phyloP scores from a whole-genome alignment of 2,329 filamentous ascomycete genomes.

The Rachicladosporium sp. region DNA sequence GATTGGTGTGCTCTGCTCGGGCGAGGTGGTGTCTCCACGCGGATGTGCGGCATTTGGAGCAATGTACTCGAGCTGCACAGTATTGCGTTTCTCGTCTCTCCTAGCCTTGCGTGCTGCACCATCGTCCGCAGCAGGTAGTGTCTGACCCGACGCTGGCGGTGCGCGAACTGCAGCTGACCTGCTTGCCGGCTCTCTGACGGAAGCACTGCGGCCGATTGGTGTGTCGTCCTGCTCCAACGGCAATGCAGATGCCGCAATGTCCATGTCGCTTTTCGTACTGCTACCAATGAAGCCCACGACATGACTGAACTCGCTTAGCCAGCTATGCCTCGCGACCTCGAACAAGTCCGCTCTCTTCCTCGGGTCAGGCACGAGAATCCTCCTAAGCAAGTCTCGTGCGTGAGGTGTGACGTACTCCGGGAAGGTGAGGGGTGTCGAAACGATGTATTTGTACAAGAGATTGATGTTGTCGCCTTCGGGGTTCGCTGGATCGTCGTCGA shows the following conservation, averaged over 20 bases:
- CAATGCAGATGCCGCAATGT: constrained; percentile 71
- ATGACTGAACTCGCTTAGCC: constrained; percentile 94
- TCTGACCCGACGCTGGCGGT: constrained; percentile 4
- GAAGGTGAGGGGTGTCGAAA: constrained; percentile 90
- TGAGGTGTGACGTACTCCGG: constrained; percentile 98
- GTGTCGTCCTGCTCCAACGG: constrained; percentile 39
- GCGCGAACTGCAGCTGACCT: constrained; percentile 11
- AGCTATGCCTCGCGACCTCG: constrained; percentile 94
- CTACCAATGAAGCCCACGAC: constrained; percentile 96
- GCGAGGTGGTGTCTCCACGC: constrained; percentile 45
- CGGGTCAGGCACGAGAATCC: constrained; percentile 90
- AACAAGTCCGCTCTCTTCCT: constrained; percentile 91
- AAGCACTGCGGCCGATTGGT: constrained; percentile 69
- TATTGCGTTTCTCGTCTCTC: constrained; percentile 86
- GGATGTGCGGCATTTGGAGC: constrained; percentile 77
- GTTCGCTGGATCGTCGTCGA: constrained; percentile 96
- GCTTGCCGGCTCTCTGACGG: constrained; percentile 72
- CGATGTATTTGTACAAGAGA: constrained; percentile 96
- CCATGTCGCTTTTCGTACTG: constrained; percentile 73
- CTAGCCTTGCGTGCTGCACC: constrained; percentile 12
- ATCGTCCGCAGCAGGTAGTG: constrained; percentile 11
- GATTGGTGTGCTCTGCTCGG: constrained; percentile 24
- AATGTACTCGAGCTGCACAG: constrained; percentile 96
- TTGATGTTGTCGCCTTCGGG: constrained; percentile 99
- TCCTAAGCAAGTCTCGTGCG: constrained; percentile 77